These are phyloP conservation scores for Mycena indigotica DNA, from an alignment of 768 basidiomycete genomes.

Conservation along the genomic window DNA sequence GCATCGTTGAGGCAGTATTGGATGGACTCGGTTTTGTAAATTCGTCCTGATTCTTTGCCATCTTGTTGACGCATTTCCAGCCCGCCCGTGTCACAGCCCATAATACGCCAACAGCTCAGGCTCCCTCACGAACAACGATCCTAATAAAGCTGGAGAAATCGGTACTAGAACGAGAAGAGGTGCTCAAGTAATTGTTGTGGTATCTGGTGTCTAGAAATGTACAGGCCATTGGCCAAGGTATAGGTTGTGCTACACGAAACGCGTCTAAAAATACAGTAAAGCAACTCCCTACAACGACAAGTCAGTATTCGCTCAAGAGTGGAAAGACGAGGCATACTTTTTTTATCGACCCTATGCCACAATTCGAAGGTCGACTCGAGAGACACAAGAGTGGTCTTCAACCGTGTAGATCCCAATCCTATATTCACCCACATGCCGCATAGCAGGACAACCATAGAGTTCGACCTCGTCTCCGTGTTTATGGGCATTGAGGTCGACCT, in stretches of 20 bases:
- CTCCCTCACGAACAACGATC: slow-evolving; percentile 89
- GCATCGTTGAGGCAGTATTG: slow-evolving; percentile 94
- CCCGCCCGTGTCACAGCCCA: slow-evolving; percentile 97
- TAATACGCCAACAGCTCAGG: slow-evolving; percentile 79
- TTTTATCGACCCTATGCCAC: slow-evolving; percentile 32
- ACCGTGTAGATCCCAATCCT: slow-evolving; percentile 57
- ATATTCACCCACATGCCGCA: slow-evolving; percentile 54
- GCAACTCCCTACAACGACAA: slow-evolving; percentile 16
- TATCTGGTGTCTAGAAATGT: background rate
- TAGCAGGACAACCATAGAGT: slow-evolving; percentile 54
- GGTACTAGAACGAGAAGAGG: slow-evolving; percentile 91
- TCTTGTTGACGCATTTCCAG: slow-evolving; percentile 42
- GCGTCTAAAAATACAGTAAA: slow-evolving; percentile 14
- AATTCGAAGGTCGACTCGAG: slow-evolving; percentile 59
- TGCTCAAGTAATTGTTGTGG: slow-evolving; percentile 60
- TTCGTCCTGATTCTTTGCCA: slow-evolving; percentile 22
- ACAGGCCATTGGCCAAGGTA: slow-evolving; percentile 1
- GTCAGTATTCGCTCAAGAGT: slow-evolving; percentile 5
- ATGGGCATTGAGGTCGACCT: slow-evolving; percentile 48
- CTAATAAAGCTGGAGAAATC: slow-evolving; percentile 94
- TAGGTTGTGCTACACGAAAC: slow-evolving; percentile 25
- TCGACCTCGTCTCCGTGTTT: slow-evolving; percentile 54
- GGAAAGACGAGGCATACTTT: slow-evolving; percentile 4
- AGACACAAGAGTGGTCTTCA: slow-evolving; percentile 54
- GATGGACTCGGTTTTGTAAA: slow-evolving; percentile 93